These are phyloP conservation scores for Chlamydomonas sphaeroides DNA, from an alignment of 139 green algal genomes.

Conservation along the genomic window DNA sequence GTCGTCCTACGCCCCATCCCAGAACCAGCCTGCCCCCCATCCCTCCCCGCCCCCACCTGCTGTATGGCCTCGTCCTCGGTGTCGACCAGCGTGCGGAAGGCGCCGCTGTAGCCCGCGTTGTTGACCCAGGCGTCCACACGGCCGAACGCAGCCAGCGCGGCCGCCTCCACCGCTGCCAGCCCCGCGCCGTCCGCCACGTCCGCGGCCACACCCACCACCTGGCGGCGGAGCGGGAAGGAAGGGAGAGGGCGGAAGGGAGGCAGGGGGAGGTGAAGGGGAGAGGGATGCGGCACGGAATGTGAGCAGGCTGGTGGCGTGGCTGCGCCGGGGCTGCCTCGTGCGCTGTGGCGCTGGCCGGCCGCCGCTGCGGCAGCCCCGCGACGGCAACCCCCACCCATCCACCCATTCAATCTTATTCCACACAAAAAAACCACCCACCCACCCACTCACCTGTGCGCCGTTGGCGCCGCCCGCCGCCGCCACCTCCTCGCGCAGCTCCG, in stretches of 20 bases:
- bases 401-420: no score
- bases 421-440: background rate
- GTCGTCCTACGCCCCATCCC: no score
- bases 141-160: constrained; percentile 26
- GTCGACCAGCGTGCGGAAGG: constrained; percentile 73
- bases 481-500: constrained; percentile 48
- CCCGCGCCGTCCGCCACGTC: constrained; percentile 67
- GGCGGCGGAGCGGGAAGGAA: background rate
- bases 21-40: background rate
- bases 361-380: no score
- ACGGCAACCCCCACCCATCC: no score
- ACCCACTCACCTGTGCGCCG: background rate
- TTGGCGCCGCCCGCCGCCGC: constrained; percentile 34
- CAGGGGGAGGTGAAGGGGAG: no score
- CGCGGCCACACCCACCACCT: constrained; percentile 61
- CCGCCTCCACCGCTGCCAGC: constrained; percentile 59
- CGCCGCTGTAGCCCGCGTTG: constrained; percentile 81
- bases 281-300: no score
- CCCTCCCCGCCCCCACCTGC: background rate
- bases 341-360: no score
- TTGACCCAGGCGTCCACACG: constrained; percentile 86
- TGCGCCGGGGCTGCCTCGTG: no score
- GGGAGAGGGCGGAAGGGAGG: no score
- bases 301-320: no score
- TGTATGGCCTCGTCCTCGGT: constrained; percentile 55